Evolutionary conservation across 192 early-diverging fungal species (phyloP).

Genomic region (Entomortierella parvispora): DNA sequence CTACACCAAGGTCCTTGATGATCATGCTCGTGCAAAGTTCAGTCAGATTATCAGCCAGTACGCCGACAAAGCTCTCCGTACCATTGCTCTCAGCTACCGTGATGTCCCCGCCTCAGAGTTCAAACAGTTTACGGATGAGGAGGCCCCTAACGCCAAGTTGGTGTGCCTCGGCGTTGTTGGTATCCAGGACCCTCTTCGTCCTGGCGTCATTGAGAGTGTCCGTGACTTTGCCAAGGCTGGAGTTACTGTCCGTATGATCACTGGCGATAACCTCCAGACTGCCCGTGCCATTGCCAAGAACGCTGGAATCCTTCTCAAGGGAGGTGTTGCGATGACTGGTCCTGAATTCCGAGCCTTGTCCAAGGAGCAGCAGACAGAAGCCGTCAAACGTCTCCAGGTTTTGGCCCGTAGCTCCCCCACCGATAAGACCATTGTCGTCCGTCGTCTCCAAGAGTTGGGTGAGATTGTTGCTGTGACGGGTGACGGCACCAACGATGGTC

Average conservation of each 20-base stretch:
- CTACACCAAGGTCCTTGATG: slow-evolving; percentile 50
- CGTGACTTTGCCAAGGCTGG: slow-evolving; percentile 81
- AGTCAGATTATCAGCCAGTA: slow-evolving; percentile 63
- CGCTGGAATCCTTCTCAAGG: slow-evolving; percentile 83
- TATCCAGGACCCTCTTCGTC: slow-evolving; percentile 88
- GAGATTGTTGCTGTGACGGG: slow-evolving; percentile 83
- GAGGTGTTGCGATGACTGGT: slow-evolving; percentile 81
- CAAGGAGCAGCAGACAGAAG: slow-evolving; percentile 67
- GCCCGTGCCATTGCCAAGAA: slow-evolving; percentile 89
- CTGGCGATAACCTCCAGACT: slow-evolving; percentile 84
- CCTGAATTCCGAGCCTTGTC: slow-evolving; percentile 78
- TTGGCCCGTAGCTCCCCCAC: slow-evolving; percentile 87
- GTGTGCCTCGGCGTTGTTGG: slow-evolving; percentile 80
- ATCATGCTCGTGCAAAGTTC: slow-evolving; percentile 49
- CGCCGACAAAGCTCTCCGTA: slow-evolving; percentile 76
- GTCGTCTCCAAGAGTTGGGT: slow-evolving; percentile 69
- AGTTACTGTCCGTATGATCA: slow-evolving; percentile 91
- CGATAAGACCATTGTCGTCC: slow-evolving; percentile 90
- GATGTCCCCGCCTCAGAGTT: slow-evolving; percentile 59
- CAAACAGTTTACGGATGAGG: slow-evolving; percentile 60
- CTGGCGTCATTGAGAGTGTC: slow-evolving; percentile 81
- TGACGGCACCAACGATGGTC: slow-evolving; percentile 87
- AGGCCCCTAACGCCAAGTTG: slow-evolving; percentile 61
- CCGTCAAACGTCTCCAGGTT: slow-evolving; percentile 79
- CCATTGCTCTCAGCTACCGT: slow-evolving; percentile 77